Evolutionary conservation across 2,329 filamentous ascomycete genomes (phyloP), one percentile per base, ranked within the genome.

Genomic region (Dryadomyces quercus-mongolicae): DNA sequence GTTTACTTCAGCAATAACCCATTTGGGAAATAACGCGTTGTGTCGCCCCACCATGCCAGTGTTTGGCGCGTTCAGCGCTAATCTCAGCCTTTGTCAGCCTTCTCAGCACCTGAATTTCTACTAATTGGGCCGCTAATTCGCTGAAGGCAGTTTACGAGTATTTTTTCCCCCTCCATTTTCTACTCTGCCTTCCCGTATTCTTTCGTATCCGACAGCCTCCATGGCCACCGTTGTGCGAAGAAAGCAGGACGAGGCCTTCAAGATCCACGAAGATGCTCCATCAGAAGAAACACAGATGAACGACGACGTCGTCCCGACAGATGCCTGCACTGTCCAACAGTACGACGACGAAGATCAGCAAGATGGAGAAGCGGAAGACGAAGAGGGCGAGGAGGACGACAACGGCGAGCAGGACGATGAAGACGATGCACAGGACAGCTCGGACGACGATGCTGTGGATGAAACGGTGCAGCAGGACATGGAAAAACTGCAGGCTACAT

Each of bases 401-500:
- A 63, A 65, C 2, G 62, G 63, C 22, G 59, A 63, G 0, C 66
- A 66, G 7, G 66, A 67, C 13, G 65, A 66, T 6, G 62, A 62
- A 2, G 70, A 68, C 34, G 75, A 73, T 1, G 70, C 67, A 0
- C 71, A 72, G 3, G 68, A 67, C 40, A 78, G 71, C 34, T 81
- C 82, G 9, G 81, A 82, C 22, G 82, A 88, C 51, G 75, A 78
- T 25, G 68, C 73, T 15, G 75, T 88, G 42, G 86, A 91, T 60
- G 73, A 79, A 20, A 73, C 72, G 6, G 87, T 95, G 15, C 79
- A 82, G 58, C 82, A 90, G 53, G 93, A 98, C 67, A 98, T 98
- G 81, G 80, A 82, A 52, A 88, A 84, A 61, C 81, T 98, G 55
- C 84, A 92, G 62, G 76, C 82, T 53, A 85, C 83, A 38, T 96